A percentile compares a stretch with the other conserved stretches of the same genome.
Evolutionary conservation across 257 asterid genomes (phyloP).

Genomic region (Nicotiana knightiana): DNA sequence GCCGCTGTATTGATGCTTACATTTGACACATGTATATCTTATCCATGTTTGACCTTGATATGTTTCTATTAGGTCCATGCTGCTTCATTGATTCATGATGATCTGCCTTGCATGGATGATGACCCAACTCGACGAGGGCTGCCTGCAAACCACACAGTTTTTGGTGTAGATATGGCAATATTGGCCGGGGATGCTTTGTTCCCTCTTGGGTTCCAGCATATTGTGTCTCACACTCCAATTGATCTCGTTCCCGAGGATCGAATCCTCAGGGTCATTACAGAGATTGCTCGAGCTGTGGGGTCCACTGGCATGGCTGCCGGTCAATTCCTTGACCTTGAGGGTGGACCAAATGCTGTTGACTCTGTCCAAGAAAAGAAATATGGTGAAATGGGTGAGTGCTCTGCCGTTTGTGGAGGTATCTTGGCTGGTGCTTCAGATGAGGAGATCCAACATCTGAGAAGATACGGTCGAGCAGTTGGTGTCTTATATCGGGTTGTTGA

Average conservation of each 20-base stretch:
- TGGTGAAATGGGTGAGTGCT: slow-evolving; percentile 94
- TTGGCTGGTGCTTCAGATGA: slow-evolving; percentile 90
- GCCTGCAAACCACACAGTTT: slow-evolving; percentile 82
- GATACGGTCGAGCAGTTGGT: slow-evolving; percentile 54
- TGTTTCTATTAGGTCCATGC: slow-evolving; percentile 68
- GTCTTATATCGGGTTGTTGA: slow-evolving; percentile 55
- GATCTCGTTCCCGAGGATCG: slow-evolving; percentile 68
- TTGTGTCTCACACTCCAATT: slow-evolving; percentile 73
- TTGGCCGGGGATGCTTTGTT: slow-evolving; percentile 93
- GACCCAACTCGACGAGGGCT: slow-evolving; percentile 86
- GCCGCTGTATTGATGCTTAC: background rate
- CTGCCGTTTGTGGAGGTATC: slow-evolving; percentile 89
- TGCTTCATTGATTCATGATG: slow-evolving; percentile 90
- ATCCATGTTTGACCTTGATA: background rate
- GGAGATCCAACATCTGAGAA: slow-evolving; percentile 57
- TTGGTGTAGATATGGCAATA: slow-evolving; percentile 93
- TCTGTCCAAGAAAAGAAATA: slow-evolving; percentile 80
- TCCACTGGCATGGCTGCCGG: slow-evolving; percentile 99
- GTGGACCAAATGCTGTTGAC: slow-evolving; percentile 65
- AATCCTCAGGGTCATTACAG: slow-evolving; percentile 66
- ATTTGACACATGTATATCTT: background rate
- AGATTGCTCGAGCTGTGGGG: slow-evolving; percentile 95
- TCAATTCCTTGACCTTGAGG: slow-evolving; percentile 79
- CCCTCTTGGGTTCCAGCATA: slow-evolving; percentile 91
- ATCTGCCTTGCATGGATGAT: slow-evolving; percentile 96